Base-by-base conservation (phyloP, 768 basidiomycete species). In the Termitomyces sp. region DNA sequence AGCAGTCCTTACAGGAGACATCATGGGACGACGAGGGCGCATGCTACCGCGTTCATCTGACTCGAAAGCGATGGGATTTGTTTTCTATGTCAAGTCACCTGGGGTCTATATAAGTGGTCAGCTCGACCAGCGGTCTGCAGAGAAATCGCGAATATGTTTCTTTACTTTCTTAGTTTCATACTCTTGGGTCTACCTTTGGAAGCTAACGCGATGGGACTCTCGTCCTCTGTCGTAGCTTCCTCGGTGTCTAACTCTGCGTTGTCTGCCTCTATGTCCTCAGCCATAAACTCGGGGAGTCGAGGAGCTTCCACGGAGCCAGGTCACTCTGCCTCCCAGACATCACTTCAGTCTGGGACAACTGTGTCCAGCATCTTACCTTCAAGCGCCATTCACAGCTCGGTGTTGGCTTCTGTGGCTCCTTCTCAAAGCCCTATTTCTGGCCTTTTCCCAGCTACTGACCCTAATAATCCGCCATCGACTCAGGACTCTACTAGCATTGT, bases 401-500 rank as follows among this genome's bases (percentile, higher is more conserved):
- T 77, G 65, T 61, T 68, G 3, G 71, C 74, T 8, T 77, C 70
- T 62, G 74, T 77, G 1, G 69, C 71, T 24, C 79, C 81, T n/a
- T 74, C 75, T 1, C 71, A 75, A 24, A 62, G 68, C 0, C 74
- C 82, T 7, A 68, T 79, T 36, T 71, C 79, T 5, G 78, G 76
- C 1, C 57, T 79, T 7, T 83, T 79, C 61, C 76, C 78, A 1
- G 67, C 64, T 2, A 74, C 73, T 4, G 74, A 79, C 50, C 82
- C 81, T 1, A 63, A 70, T 24, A 59, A 70, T 32, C 82, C 82
- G 2, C 82, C 82, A 0, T 65, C 79, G 0, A 73, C 73, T 14
- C 68, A 64, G 22, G 65, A 61, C 34, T 62, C 59, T 9, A 43
- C 46, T 12, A 34, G 14, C 2, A 44, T 64, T 12, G 49, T 64